Base-by-base conservation (phyloP, 768 basidiomycete species). In the Peribolospora baueri region DNA sequence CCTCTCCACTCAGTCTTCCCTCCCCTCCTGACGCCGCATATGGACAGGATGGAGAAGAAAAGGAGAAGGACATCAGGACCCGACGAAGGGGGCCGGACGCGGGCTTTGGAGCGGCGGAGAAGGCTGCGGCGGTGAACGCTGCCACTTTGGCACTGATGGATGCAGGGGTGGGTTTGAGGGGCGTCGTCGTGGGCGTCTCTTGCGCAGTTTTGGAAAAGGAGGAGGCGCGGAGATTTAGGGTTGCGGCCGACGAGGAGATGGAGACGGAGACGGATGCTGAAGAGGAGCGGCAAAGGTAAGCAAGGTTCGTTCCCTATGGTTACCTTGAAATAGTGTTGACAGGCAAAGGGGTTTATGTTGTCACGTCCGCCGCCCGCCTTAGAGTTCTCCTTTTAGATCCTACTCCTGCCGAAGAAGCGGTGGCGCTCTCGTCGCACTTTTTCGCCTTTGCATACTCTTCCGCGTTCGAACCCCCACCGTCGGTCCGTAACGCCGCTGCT, bases 111-210 rank as follows among this genome's bases (percentile, higher is more conserved):
- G 48, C 53, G 11, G 40, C 53, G 10, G 60, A 65, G 50, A 50
- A 53, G 48, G 67, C 69, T 0, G 63, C 67, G 1, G 48, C 61
- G 3, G 60, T 71, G 49, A 72, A 70, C 52, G 67, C 69, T 1
- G 53, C 65, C 4, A 62, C 66, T 5, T 53, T 70, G 5, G 62
- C 69, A 0, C 54, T 66, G 5, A 54, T 70, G 7, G 66, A 68
- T 50, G 62, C 64, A 2, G 68, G 65, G 0, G 57, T 70, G 8
- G 61, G 64, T 7, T 58, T 67, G 37, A 55, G 55, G 6, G 68
- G 62, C 9, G 55, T 67, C 39, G 56, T 66, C 7, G 57, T 66
- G 0, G 65, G 65, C 4, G 61, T 68, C 1, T 46, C 57, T 25
- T 47, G 66, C 9, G 63, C 64, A 4, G 55, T 54, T 9, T 48